Evolutionary conservation across 148 eudicot genomes (phyloP).

Genomic region (Vaccinium macrocarpon): DNA sequence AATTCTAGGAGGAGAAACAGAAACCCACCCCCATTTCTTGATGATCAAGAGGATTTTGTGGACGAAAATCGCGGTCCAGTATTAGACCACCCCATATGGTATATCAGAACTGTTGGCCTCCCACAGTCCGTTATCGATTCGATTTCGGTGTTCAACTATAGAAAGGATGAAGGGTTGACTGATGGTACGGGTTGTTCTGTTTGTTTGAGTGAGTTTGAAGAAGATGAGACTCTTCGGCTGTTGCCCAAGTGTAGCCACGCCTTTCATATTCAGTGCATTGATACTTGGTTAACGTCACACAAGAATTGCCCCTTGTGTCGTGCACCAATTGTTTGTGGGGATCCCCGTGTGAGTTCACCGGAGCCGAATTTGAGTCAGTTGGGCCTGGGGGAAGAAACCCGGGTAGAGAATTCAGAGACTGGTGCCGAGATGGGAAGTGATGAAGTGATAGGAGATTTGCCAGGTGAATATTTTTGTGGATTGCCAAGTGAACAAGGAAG

Average conservation of each 20-base stretch:
- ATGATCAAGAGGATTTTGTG: background rate
- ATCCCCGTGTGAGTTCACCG: background rate
- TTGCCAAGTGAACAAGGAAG: constrained; percentile 27
- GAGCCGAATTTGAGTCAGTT: constrained; percentile 12
- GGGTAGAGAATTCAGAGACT: constrained; percentile 16
- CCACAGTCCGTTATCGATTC: constrained; percentile 51
- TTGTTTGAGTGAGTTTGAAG: constrained; percentile 59
- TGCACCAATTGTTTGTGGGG: constrained; percentile 34
- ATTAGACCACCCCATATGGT: constrained; percentile 55
- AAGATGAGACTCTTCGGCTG: constrained; percentile 55
- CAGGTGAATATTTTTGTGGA: constrained; percentile 10
- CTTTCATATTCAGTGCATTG: constrained; percentile 56
- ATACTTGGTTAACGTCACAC: constrained; percentile 64
- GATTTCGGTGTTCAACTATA: constrained; percentile 46
- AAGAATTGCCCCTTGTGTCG: constrained; percentile 69
- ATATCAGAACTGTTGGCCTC: constrained; percentile 50
- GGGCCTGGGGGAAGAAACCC: background rate
- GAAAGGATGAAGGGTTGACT: constrained; percentile 34
- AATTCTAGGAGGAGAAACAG: constrained; percentile 20
- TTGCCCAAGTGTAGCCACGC: constrained; percentile 75
- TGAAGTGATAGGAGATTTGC: constrained; percentile 6
- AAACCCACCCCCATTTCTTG: background rate
- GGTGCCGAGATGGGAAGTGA: constrained; percentile 1
- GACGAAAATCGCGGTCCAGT: constrained; percentile 16
- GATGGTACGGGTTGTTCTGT: constrained; percentile 53